Percentiles rank a stretch among this genome's conserved stretches.
These are phyloP conservation scores for Tetrahymena borealis DNA, from an alignment of 73 alveolate genomes.

Conservation along the genomic window DNA sequence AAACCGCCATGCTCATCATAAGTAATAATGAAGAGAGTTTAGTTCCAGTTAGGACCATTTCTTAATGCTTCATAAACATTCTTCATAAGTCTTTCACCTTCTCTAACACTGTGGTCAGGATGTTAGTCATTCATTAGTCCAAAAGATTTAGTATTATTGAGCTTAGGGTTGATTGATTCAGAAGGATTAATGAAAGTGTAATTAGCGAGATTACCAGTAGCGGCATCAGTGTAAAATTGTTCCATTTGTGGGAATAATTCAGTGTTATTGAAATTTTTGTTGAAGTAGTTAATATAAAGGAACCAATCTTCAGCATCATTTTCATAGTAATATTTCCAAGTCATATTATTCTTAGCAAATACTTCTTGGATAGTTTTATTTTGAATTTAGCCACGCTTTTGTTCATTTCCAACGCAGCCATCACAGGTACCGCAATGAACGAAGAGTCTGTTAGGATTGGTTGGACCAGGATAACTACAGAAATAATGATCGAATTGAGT, in stretches of 20 bases:
- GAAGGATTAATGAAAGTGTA: not conserved
- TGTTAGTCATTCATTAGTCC: not conserved
- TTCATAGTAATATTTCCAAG: slow-evolving; percentile 4
- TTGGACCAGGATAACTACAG: not conserved
- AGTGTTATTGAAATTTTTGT: not conserved
- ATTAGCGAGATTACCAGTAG: not conserved
- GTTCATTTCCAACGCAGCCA: not conserved
- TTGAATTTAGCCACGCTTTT: not conserved
- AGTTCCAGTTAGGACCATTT: not conserved
- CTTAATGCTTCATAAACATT: slow-evolving; percentile 9
- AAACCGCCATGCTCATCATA: not conserved
- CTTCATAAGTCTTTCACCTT: slow-evolving; percentile 12
- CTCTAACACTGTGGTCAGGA: slow-evolving; percentile 4
- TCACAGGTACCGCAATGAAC: not conserved
- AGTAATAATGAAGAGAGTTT: not conserved
- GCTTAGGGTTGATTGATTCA: not conserved
- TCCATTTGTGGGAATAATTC: not conserved
- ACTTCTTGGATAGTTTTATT: not conserved
- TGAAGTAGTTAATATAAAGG: not conserved
- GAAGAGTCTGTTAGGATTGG: not conserved
- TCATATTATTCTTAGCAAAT: not conserved
- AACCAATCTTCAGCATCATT: slow-evolving; percentile 5
- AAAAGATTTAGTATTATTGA: not conserved
- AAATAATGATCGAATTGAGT: not conserved
- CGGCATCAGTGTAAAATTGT: not conserved